A percentile compares a stretch with the other conserved stretches of the same genome.
These are phyloP conservation scores for Blastobotrys americana DNA, from an alignment of 805 yeast genomes.

Conservation along the genomic window DNA sequence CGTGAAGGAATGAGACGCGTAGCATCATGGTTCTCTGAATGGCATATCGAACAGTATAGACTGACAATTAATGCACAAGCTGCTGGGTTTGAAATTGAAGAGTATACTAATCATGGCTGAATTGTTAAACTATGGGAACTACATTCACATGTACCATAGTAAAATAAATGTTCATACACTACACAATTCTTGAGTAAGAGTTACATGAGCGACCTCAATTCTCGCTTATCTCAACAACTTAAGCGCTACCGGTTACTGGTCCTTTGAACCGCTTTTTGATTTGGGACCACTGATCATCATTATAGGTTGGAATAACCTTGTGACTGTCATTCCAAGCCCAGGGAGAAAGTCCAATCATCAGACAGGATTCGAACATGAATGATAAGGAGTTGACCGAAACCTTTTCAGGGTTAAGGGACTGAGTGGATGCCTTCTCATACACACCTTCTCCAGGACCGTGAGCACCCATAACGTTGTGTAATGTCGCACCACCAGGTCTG, in stretches of 20 bases:
- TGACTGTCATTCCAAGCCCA: slow-evolving; percentile 19
- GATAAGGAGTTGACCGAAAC: slow-evolving; percentile 27
- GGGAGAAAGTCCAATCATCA: slow-evolving; percentile 22
- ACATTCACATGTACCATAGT: neutral
- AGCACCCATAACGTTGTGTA: slow-evolving; percentile 26
- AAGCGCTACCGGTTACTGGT: slow-evolving; percentile 2
- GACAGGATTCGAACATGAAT: slow-evolving; percentile 25
- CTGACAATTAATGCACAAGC: slow-evolving; percentile 17
- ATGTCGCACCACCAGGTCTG: slow-evolving; percentile 28
- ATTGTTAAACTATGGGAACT: neutral
- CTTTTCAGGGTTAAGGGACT: slow-evolving; percentile 17
- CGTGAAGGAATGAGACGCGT: slow-evolving; percentile 30
- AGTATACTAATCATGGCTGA: neutral
- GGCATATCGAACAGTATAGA: slow-evolving; percentile 34
- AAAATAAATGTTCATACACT: neutral
- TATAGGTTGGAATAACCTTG: slow-evolving; percentile 19
- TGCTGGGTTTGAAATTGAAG: neutral
- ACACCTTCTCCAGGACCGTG: slow-evolving; percentile 28
- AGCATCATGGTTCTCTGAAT: slow-evolving; percentile 30
- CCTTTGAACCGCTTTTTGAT: slow-evolving; percentile 10
- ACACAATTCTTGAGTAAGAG: neutral
- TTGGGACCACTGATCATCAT: slow-evolving; percentile 18
- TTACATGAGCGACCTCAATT: neutral
- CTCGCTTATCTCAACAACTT: neutral
- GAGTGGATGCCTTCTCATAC: slow-evolving; percentile 21